A percentile compares a stretch with the other conserved stretches of the same genome.
Evolutionary conservation across 1,284 basidiomycete species (phyloP).

Genomic region (Ganoderma sinense): DNA sequence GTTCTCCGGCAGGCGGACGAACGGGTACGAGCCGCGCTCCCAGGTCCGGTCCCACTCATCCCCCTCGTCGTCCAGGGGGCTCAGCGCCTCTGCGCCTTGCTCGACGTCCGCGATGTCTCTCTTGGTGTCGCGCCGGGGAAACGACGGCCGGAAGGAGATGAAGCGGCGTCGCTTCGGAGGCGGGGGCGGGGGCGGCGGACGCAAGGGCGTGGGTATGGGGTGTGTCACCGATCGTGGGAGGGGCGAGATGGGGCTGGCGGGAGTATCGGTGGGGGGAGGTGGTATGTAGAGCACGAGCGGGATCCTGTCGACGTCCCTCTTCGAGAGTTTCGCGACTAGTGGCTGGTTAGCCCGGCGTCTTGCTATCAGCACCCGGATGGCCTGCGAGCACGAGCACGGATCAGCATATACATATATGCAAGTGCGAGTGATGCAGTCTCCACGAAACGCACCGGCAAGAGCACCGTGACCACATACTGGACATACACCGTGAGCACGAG

Average conservation of each 20-base stretch:
- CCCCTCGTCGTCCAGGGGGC: slow-evolving; percentile 25
- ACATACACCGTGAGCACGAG: slow-evolving; percentile 50
- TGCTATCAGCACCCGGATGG: background rate
- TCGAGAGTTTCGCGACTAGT: slow-evolving; percentile 66
- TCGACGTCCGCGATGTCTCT: slow-evolving; percentile 6
- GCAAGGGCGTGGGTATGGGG: background rate
- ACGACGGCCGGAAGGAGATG: slow-evolving; percentile 1
- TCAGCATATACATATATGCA: background rate
- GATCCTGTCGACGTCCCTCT: slow-evolving; percentile 70
- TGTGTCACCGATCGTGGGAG: background rate
- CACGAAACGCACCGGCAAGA: slow-evolving; percentile 59
- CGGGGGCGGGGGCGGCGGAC: background rate
- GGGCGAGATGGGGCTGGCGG: slow-evolving; percentile 28
- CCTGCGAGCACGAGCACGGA: background rate
- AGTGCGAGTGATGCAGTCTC: no score
- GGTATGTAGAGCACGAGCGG: slow-evolving; percentile 82
- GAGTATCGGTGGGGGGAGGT: slow-evolving; percentile 59
- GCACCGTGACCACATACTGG: slow-evolving; percentile 74
- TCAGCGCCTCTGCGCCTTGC: background rate
- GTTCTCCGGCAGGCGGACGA: slow-evolving; percentile 73
- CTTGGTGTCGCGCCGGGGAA: background rate
- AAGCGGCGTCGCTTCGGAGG: slow-evolving; percentile 1
- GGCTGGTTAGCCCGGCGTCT: slow-evolving; percentile 34
- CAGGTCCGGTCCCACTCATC: slow-evolving; percentile 52
- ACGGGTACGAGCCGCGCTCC: slow-evolving; percentile 55